Base-by-base conservation (phyloP, 179 eudicot species). In the Silene coronaria region DNA sequence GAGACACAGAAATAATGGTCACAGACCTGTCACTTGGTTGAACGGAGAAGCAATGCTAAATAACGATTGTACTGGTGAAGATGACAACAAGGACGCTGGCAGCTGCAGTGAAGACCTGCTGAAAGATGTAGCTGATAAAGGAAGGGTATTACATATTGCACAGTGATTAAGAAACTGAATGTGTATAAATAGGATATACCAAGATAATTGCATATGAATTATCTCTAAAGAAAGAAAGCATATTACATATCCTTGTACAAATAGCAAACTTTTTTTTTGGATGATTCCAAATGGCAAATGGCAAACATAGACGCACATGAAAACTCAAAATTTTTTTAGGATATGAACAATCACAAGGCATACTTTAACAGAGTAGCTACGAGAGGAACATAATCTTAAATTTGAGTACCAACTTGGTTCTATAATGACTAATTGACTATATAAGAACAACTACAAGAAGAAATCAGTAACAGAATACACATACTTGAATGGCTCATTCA, bases 101-200 rank as follows among this genome's bases (percentile, higher is more conserved):
- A 80, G 80, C 81, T 79, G 89, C 65, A 86, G 70, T 75, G 78
- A 84, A 58, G 93, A 90, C 79, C 80, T 85, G 74, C 71, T 68
- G 79, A 89, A 90, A 80, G 90, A 84, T 68, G 97, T 92, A 67
- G 90, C 97, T 92, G 88, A 48, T 79, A 51, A 75, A 48, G 65
- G 61, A 73, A 70, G 65, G 26, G 75, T 24, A 73, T 21, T 9
- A 72, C 30, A 28, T 58, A 65, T 28, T 64, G 2, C 23, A 17
- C 21, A 65, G 58, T 45, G 32, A 10, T 53, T 53, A 53, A 53
- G 58, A 53, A 53, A 22, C 57, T 22, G 17, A 61, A 13, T 27
- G 58, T 34, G 59, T 23, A 11, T 42, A 19, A 10, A 42, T 21
- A 68, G 21, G 55, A 23, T 9, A 45, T 23, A 69, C 58, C 11